phyloP scores from a whole-genome alignment of 2,329 filamentous ascomycete species.

The Fusarium piperis region DNA sequence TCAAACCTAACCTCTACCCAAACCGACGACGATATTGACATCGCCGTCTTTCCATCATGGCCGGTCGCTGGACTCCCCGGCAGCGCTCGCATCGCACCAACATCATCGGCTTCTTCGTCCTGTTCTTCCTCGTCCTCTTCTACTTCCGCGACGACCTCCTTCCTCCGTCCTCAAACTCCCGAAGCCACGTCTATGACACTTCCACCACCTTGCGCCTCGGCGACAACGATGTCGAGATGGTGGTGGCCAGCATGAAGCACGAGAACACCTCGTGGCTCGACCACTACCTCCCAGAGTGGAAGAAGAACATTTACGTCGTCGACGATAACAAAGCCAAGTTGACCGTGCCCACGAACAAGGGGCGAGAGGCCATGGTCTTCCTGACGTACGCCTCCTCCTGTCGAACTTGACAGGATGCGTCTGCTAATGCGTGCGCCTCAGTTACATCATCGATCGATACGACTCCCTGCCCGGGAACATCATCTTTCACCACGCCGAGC shows the following conservation, averaged over 20 bases:
- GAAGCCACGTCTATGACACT: constrained; percentile 18
- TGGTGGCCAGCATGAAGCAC: constrained; percentile 47
- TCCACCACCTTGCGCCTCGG: constrained; percentile 30
- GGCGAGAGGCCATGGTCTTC: constrained; percentile 64
- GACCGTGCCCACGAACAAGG: constrained; percentile 61
- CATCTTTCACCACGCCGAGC: constrained; percentile 59
- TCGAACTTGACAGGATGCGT: not conserved
- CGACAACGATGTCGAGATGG: constrained; percentile 46
- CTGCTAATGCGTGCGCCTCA: constrained; percentile 30
- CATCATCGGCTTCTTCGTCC: constrained; percentile 37
- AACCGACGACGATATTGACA: not conserved
- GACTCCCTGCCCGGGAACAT: constrained; percentile 54
- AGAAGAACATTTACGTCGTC: constrained; percentile 64
- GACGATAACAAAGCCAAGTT: constrained; percentile 58
- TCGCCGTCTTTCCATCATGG: constrained; percentile 31
- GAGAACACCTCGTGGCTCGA: constrained; percentile 53
- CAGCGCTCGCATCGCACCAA: constrained; percentile 42
- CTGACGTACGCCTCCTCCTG: constrained; percentile 50
- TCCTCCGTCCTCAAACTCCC: constrained; percentile 20
- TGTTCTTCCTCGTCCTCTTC: constrained; percentile 38
- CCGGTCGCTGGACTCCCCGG: constrained; percentile 40
- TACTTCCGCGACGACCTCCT: constrained; percentile 40
- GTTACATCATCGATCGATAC: constrained; percentile 61
- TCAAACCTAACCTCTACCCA: too few species aligned
- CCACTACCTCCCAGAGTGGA: constrained; percentile 56